Evolutionary conservation across 306 rosid genomes (phyloP).

Genomic region (Cercis canadensis): DNA sequence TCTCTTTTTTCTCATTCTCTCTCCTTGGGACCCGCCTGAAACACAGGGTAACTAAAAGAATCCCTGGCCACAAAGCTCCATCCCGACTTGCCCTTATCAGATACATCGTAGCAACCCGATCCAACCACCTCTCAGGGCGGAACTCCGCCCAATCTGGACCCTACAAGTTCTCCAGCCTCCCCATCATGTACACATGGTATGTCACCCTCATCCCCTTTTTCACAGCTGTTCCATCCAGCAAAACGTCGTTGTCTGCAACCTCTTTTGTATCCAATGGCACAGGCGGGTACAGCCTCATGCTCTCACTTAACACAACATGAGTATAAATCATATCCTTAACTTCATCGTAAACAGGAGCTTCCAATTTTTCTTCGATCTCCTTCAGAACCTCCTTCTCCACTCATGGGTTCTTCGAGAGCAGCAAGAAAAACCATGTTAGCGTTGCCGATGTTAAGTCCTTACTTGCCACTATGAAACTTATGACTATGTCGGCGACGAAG

Average conservation of each 20-base stretch:
- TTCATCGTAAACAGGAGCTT: constrained; percentile 4
- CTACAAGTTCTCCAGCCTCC: constrained; percentile 65
- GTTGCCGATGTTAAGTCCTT: constrained; percentile 68
- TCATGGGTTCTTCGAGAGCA: constrained; percentile 49
- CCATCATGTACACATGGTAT: constrained; percentile 69
- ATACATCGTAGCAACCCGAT: too few relatives aligned
- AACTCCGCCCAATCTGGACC: constrained; percentile 72
- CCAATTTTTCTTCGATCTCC: constrained; percentile 44
- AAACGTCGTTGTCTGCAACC: constrained; percentile 52
- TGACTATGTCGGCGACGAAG: constrained; percentile 65
- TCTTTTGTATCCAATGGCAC: constrained; percentile 59
- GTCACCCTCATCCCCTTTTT: constrained; percentile 60
- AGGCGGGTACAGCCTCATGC: constrained; percentile 84
- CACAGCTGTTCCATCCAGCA: constrained; percentile 74
- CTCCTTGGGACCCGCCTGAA: constrained; percentile 90
- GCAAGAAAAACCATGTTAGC: constrained; percentile 79
- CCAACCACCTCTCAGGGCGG: constrained; percentile 76
- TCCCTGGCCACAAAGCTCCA: constrained; percentile 64
- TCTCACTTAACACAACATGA: constrained; percentile 79
- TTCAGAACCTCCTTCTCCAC: constrained; percentile 54
- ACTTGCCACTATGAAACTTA: constrained; percentile 73
- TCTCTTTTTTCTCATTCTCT: too few relatives aligned
- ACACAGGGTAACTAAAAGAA: constrained; percentile 60
- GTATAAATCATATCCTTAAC: constrained; percentile 73
- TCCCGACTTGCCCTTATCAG: constrained; percentile 24